Evolutionary conservation across 805 yeast species (phyloP).

Genomic region (Metschnikowia amazonensis): DNA sequence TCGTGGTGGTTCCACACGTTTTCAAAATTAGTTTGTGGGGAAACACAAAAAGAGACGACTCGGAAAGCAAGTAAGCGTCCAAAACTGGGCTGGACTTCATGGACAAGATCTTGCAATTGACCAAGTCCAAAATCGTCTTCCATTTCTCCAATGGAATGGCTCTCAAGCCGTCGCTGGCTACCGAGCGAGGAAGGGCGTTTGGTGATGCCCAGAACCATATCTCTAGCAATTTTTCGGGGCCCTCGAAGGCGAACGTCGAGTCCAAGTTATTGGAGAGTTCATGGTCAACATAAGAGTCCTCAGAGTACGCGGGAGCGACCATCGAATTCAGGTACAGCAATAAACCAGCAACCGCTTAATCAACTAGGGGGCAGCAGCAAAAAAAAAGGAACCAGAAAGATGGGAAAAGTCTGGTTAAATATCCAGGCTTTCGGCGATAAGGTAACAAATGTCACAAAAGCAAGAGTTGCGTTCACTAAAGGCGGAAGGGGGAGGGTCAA

Average conservation of each 20-base stretch:
- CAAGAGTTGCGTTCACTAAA: constrained; percentile 16
- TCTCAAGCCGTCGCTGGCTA: constrained; percentile 49
- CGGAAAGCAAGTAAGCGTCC: constrained; percentile 85
- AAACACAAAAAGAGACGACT: constrained; percentile 85
- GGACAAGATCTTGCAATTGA: constrained; percentile 84
- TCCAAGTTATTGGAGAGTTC: constrained; percentile 75
- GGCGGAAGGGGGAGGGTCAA: constrained; percentile 37
- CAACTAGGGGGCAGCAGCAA: background rate
- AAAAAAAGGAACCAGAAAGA: background rate
- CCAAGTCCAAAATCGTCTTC: constrained; percentile 72
- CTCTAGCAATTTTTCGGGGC: constrained; percentile 92
- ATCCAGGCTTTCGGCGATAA: background rate
- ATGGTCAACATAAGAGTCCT: constrained; percentile 65
- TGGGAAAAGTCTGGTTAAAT: background rate
- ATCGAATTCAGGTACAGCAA: constrained; percentile 15
- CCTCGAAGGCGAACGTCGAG: constrained; percentile 91
- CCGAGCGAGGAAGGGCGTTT: constrained; percentile 33
- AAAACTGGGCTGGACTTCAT: constrained; percentile 60
- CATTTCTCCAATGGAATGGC: constrained; percentile 63
- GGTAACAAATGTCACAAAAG: constrained; percentile 1
- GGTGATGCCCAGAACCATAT: constrained; percentile 73
- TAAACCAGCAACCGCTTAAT: background rate
- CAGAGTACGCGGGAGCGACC: constrained; percentile 42
- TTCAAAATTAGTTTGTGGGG: constrained; percentile 81
- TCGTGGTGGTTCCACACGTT: constrained; percentile 96